Evolutionary conservation across 2,329 filamentous ascomycete species (phyloP).

Genomic region (Huntiella omanensis): DNA sequence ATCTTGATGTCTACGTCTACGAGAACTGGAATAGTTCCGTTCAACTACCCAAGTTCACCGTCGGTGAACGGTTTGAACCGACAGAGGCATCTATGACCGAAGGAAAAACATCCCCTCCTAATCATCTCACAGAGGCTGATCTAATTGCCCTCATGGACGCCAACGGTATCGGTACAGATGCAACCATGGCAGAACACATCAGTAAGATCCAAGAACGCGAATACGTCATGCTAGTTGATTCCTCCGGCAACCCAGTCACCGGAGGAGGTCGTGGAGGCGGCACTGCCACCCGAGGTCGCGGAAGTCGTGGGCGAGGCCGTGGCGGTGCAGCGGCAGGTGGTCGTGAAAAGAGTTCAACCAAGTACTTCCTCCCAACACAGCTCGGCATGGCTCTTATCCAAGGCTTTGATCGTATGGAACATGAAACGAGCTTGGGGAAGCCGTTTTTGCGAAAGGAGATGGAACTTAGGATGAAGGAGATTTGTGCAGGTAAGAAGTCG

Average conservation of each 20-base stretch:
- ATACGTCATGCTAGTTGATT: constrained; percentile 54
- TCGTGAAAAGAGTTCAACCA: constrained; percentile 30
- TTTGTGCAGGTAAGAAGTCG: constrained; percentile 71
- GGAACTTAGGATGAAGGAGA: constrained; percentile 92
- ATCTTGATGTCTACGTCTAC: constrained; percentile 87
- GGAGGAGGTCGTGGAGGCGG: constrained; percentile 14
- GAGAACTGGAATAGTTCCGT: constrained; percentile 88
- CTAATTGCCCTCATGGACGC: constrained; percentile 94
- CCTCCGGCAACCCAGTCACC: constrained; percentile 19
- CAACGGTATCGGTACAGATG: constrained; percentile 95
- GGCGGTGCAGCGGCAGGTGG: constrained; percentile 20
- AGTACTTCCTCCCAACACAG: constrained; percentile 83
- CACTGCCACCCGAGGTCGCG: constrained; percentile 25
- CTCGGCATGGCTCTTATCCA: constrained; percentile 82
- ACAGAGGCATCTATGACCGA: constrained; percentile 77
- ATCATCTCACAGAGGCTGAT: constrained; percentile 85
- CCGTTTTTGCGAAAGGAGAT: constrained; percentile 95
- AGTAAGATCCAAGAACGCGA: constrained; percentile 80
- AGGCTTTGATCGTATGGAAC: constrained; percentile 86
- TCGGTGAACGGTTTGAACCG: constrained; percentile 70
- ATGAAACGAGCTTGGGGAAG: constrained; percentile 83
- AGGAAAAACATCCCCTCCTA: constrained; percentile 71
- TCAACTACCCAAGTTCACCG: constrained; percentile 58
- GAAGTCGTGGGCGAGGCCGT: constrained; percentile 28
- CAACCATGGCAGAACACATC: constrained; percentile 98